phyloP scores from a whole-genome alignment of 768 basidiomycete species.

The Tremella yokohamensis region DNA sequence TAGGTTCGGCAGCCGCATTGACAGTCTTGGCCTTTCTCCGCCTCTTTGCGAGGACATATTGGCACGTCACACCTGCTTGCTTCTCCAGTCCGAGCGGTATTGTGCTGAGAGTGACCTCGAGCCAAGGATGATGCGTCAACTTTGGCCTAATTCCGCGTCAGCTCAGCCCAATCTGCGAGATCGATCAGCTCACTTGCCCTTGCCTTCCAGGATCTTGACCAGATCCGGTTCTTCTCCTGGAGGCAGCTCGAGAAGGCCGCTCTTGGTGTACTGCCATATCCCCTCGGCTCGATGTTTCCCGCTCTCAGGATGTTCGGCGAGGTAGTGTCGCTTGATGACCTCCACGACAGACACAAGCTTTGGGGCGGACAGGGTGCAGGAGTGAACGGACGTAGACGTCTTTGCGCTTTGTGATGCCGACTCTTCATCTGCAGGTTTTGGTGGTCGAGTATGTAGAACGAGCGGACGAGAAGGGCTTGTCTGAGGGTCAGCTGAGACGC shows the following conservation, averaged over 20 bases:
- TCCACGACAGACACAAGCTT: conserved; percentile 74
- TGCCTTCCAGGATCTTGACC: conserved; percentile 27
- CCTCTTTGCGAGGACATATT: conserved; percentile 24
- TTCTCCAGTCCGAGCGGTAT: conserved; percentile 33
- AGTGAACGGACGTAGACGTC: conserved; percentile 13
- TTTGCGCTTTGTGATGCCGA: not conserved
- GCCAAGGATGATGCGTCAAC: conserved; percentile 44
- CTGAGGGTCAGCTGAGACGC: conserved; percentile 9
- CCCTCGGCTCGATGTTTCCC: conserved; percentile 26
- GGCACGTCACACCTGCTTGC: conserved; percentile 24
- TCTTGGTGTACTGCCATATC: conserved; percentile 45
- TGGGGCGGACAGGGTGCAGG: conserved; percentile 54
- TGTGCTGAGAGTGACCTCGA: conserved; percentile 37
- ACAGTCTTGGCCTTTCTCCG: not conserved
- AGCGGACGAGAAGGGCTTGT: conserved; percentile 27
- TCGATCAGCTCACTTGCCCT: conserved; percentile 24
- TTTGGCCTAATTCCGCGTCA: conserved; percentile 27
- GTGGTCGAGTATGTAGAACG: conserved; percentile 32
- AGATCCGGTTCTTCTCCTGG: conserved; percentile 13
- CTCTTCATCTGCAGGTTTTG: not conserved
- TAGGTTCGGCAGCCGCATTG: not conserved
- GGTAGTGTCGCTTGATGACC: conserved; percentile 74
- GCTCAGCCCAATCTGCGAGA: not conserved
- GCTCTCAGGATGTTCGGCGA: conserved; percentile 7
- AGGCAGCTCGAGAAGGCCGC: conserved; percentile 14